Conservation (phyloP, 805 yeast species). For the Ogataea saltuana region DNA sequence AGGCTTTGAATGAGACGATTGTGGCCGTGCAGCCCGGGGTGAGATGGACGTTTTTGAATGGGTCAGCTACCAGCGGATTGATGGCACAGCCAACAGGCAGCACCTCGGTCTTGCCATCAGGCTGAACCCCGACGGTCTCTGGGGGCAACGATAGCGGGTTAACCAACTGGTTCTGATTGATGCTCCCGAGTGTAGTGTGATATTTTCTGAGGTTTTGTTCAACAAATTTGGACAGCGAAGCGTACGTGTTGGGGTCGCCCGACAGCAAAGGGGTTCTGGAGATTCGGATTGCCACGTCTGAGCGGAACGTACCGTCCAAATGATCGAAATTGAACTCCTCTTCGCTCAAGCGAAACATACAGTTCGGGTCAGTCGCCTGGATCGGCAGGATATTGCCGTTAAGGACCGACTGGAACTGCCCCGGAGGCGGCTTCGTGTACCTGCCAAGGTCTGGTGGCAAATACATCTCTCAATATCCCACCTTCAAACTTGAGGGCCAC, state of each 20-base stretch:
- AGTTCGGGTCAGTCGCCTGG: slow-evolving; percentile 38
- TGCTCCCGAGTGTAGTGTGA: slow-evolving; percentile 38
- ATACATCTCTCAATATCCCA: slow-evolving; percentile 29
- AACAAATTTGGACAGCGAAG: slow-evolving; percentile 51
- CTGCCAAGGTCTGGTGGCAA: slow-evolving; percentile 35
- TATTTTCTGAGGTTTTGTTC: slow-evolving; percentile 42
- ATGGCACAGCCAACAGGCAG: slow-evolving; percentile 52
- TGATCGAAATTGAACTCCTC: slow-evolving; percentile 36
- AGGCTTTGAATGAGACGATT: slow-evolving; percentile 28
- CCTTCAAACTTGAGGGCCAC: too few species aligned
- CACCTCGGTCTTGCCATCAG: slow-evolving; percentile 36
- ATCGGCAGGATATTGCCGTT: slow-evolving; percentile 35
- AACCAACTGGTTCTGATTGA: slow-evolving; percentile 40
- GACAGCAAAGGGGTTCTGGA: slow-evolving; percentile 40
- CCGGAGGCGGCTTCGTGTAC: slow-evolving; percentile 27
- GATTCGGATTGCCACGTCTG: slow-evolving; percentile 36
- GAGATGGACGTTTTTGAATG: slow-evolving; percentile 51
- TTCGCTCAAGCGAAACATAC: slow-evolving; percentile 30
- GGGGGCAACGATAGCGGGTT: slow-evolving; percentile 40
- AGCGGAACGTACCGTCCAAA: slow-evolving; percentile 34
- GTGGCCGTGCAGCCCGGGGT: slow-evolving; percentile 53
- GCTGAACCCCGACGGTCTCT: slow-evolving; percentile 34
- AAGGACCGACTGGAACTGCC: slow-evolving; percentile 31
- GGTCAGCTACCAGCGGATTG: slow-evolving; percentile 54
- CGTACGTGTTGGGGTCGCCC: slow-evolving; percentile 51